Base-by-base conservation (phyloP, 441 rosid genomes). In the Daphne laureola region DNA sequence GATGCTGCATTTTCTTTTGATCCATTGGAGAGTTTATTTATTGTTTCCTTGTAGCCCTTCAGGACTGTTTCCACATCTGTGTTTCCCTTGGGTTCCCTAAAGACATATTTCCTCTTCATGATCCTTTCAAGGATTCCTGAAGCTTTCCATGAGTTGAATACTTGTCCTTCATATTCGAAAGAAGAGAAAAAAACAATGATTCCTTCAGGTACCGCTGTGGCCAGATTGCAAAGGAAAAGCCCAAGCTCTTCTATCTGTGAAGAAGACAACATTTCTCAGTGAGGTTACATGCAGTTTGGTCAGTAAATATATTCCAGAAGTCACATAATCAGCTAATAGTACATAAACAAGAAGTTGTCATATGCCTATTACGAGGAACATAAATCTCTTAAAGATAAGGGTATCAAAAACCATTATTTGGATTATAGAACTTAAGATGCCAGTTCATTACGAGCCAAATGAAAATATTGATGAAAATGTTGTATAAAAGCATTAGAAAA, bases 131-230 rank as follows among this genome's bases (percentile, higher is more conserved):
- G 86, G 58, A 87, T 90, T 68, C 91, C 95, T 12, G 80, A 83
- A 63, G 68, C 56, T 64, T 77, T 85, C 99, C 99, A 93, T 50
- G 84, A 73, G 64, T 72, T 71, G 70, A 83, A 82, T 57, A 90
- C 95, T 73, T 73, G 82, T 44, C 67, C 75, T 79, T 87, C 95
- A 42, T 90, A 87, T 42, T 90, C 97, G 62, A 81, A 93, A 50
- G 99, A 93, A 55, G 99, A 83, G 75, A 93, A 90, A 83, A 93
- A 93, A 67, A 87, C 90, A 51, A 93, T 79, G 41, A 90, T 77
- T 67, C 97, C 97, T 73, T 83, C 93, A 14, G 99, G 96, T 72
- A 87, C 87, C 68, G 83, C 68, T 38, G 80, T 67, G 50, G 66
- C 89, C 76, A 93, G 62, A 77, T 93, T 93, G 87, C 97, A 80